Conservation (phyloP, 169 alveolate genomes). For the Fabrea salina region DNA sequence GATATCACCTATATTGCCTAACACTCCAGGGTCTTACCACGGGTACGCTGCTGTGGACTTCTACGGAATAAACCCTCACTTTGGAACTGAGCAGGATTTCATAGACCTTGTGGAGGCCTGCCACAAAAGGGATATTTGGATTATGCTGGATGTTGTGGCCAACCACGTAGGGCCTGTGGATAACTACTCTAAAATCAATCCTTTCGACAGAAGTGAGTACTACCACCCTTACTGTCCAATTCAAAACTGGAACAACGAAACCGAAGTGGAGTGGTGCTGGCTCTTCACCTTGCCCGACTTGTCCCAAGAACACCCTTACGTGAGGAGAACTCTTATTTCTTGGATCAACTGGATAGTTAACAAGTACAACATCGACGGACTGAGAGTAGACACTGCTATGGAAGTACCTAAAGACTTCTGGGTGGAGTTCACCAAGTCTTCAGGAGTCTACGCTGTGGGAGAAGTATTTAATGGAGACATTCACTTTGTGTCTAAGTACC, state of each 20-base stretch:
- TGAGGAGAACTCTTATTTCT: conserved; percentile 52
- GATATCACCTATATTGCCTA: conserved; percentile 79
- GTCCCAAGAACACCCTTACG: conserved; percentile 65
- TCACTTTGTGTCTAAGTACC: conserved; percentile 63
- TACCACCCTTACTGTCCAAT: conserved; percentile 79
- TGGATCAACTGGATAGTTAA: conserved; percentile 70
- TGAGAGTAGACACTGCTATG: conserved; percentile 83
- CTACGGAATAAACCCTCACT: conserved; percentile 64
- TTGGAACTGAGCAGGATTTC: conserved; percentile 73
- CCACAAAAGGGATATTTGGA: conserved; percentile 74
- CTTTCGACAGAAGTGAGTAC: conserved; percentile 74
- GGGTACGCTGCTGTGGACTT: conserved; percentile 77
- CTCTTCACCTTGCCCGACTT: conserved; percentile 80
- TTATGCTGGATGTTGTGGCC: conserved; percentile 85
- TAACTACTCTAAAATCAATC: conserved; percentile 64
- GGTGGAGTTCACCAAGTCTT: conserved; percentile 60
- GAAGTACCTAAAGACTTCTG: conserved; percentile 83
- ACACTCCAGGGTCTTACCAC: conserved; percentile 71
- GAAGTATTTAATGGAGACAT: conserved; percentile 71
- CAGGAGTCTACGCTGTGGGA: conserved; percentile 78
- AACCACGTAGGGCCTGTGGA: conserved; percentile 82
- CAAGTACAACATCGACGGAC: conserved; percentile 75
- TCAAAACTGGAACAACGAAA: conserved; percentile 55
- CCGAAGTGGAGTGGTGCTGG: conserved; percentile 79
- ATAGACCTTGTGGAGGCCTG: conserved; percentile 60